Percentiles rank a stretch among this genome's conserved stretches.
These are phyloP conservation scores for Fusarium decemcellulare DNA, from an alignment of 2,329 filamentous ascomycete genomes.

Conservation along the genomic window DNA sequence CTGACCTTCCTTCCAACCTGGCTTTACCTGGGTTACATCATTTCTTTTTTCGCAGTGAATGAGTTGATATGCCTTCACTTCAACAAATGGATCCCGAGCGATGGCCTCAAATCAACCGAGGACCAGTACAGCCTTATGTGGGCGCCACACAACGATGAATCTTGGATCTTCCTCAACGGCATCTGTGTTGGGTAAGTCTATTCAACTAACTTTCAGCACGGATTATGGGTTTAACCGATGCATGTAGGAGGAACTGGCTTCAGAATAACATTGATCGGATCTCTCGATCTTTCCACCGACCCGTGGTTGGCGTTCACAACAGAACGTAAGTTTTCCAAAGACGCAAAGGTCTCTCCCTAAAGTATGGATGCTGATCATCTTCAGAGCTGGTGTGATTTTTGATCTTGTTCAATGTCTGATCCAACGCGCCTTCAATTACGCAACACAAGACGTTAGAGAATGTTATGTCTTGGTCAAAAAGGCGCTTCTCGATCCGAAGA, in stretches of 20 bases:
- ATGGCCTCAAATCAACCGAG: conserved; percentile 22
- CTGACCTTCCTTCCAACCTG: background rate
- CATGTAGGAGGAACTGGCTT: conserved; percentile 17
- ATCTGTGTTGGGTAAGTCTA: conserved; percentile 28
- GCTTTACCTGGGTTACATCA: conserved; percentile 13
- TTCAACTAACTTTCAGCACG: no score
- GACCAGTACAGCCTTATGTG: conserved; percentile 15
- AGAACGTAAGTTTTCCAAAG: conserved; percentile 16
- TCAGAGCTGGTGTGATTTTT: conserved; percentile 26
- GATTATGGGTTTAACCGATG: no score
- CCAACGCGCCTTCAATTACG: conserved; percentile 30
- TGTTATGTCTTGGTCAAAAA: conserved; percentile 33
- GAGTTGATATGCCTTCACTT: conserved; percentile 26
- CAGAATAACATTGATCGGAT: conserved; percentile 34
- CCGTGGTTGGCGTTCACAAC: conserved; percentile 30
- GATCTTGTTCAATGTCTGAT: conserved; percentile 32
- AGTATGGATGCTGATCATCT: background rate
- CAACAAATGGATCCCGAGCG: conserved; percentile 18
- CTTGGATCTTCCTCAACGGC: conserved; percentile 37
- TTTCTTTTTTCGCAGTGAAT: background rate
- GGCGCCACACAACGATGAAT: conserved; percentile 26
- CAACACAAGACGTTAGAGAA: conserved; percentile 32
- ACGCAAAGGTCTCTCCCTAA: no score
- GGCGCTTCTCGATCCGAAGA: conserved; percentile 15
- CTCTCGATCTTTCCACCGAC: conserved; percentile 30